Evolutionary conservation across 805 yeast species (phyloP), one percentile per base, ranked within the genome.

Genomic region (Yarrowia sp.): DNA sequence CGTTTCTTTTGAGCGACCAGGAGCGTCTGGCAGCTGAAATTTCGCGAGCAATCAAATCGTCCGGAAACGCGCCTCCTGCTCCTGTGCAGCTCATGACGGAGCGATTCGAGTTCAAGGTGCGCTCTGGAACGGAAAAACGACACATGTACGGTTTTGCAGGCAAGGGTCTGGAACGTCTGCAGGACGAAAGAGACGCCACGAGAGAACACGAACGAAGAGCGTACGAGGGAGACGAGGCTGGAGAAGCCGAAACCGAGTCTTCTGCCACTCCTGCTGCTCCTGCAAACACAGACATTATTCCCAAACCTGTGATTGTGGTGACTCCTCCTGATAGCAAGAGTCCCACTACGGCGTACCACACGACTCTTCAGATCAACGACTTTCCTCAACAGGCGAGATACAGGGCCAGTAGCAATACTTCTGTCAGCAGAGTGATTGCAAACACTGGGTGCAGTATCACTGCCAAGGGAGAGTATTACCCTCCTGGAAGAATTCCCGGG

Each of bases 81-180:
- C 81, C 83, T 34, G 79, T 90, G 50, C 75, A 74, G 42, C 75
- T 75, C 14, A 80, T 92, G 75, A 86, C 90, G 0, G 77, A 80
- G 4, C 73, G 77, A 46, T 92, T 90, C 75, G 78, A 84, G 68
- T 81, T 78, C 14, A 91, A 88, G 68, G 81, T 91, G 69, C 86
- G 87, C 70, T 75, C 79, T 1, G 97, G 96, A 0, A 86, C 87
- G 66, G 88, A 83, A 74, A 84, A 82, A 72, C 81, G 85, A 68
- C 63, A 66, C 30, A 83, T 85, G 33, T 84, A 86, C 67, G 99
- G 99, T 0, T 95, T 92, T 79, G 96, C 97, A 3, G 99, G 99
- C 20, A 88, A 90, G 71, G 98, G 98, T 1, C 81, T 93, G 65
- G 94, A 88, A 52, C 89, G 88, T 70, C 79, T 93, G 49, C 93